Evolutionary conservation across 768 basidiomycete genomes (phyloP), one percentile per base, ranked within the genome.

Genomic region (Russula compacta): DNA sequence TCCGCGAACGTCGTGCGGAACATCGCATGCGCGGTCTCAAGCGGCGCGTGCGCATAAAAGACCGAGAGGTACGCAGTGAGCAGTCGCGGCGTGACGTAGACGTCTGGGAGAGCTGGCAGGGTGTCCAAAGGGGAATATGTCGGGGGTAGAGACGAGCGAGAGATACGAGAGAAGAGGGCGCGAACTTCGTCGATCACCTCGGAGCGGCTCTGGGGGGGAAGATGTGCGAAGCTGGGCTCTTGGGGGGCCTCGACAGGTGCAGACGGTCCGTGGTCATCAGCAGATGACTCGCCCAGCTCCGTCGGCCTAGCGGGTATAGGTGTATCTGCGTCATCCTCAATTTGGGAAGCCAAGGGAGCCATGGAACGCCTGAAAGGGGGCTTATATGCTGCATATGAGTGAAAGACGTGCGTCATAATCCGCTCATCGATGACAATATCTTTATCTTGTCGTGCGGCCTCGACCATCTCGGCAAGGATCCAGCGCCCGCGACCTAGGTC

Each of bases 381-480:
- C 43, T 76, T 78, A 74, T 92, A 94, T 3, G 87, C 75, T 0
- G 91, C 84, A 73, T 98, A 97, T 0, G 91, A 79, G 72, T 95
- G 87, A 72, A 98, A 94, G 35, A 95, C 73, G 67, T 90, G 87
- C 68, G 80, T 79, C 85, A 97, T 85, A 46, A 87, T 75, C 64
- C 85, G 81, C 58, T 88, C 85, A 63, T 89, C 79, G 21, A 82
- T 71, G 17, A 71, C 69, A 24, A 74, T 71, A 6, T 64, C n/a
- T 60, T 67, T 39, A 19, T 67, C 68, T 9, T 63, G 58, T 55
- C 71, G 53, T 60, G 44, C 42, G 39, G 21, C 73, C 46, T 75
- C 76, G 29, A 89, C 79, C 73, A 92, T 83, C 75, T 97, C 93
- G 1, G 87, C 89, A 56, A 98, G 76, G 61, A 98, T 86, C 95